Conservation (phyloP, 306 rosid species). For the Vigna mungo region DNA sequence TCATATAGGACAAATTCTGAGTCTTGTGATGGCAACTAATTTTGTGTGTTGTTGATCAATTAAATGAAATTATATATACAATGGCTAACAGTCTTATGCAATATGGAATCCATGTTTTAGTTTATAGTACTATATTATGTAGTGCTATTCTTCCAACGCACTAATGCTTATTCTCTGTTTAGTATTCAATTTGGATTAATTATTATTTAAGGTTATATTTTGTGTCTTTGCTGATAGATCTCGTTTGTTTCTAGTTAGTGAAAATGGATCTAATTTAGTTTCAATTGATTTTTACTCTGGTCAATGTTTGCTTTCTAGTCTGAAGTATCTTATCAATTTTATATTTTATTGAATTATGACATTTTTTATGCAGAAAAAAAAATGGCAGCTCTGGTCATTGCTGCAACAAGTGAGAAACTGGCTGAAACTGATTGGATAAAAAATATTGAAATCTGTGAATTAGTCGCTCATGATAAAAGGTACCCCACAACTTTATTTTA, state of each 20-base stretch:
- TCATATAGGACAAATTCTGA: background rate
- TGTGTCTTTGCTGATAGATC: background rate
- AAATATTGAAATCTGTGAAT: constrained; percentile 89
- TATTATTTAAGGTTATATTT: constrained; percentile 1
- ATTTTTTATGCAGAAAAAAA: constrained; percentile 37
- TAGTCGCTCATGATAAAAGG: constrained; percentile 88
- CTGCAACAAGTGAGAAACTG: constrained; percentile 86
- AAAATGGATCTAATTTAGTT: constrained; percentile 24
- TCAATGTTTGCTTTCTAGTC: constrained; percentile 14
- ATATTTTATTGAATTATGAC: constrained; percentile 31
- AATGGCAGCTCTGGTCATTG: constrained; percentile 87
- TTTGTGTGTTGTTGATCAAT: constrained; percentile 22
- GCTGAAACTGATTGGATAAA: constrained; percentile 85
- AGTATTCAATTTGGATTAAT: background rate
- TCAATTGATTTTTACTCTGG: constrained; percentile 28
- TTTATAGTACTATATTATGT: background rate
- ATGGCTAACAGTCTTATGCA: constrained; percentile 20
- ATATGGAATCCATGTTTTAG: constrained; percentile 14
- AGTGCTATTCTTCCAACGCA: constrained; percentile 10
- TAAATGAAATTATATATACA: background rate
- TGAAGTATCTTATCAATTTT: constrained; percentile 14
- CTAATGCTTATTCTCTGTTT: background rate
- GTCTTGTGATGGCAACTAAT: constrained; percentile 4
- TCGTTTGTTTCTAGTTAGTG: constrained; percentile 23
- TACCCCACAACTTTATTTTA: constrained; percentile 34